Base-by-base conservation (phyloP, 768 basidiomycete genomes). In the Russula sp. region DNA sequence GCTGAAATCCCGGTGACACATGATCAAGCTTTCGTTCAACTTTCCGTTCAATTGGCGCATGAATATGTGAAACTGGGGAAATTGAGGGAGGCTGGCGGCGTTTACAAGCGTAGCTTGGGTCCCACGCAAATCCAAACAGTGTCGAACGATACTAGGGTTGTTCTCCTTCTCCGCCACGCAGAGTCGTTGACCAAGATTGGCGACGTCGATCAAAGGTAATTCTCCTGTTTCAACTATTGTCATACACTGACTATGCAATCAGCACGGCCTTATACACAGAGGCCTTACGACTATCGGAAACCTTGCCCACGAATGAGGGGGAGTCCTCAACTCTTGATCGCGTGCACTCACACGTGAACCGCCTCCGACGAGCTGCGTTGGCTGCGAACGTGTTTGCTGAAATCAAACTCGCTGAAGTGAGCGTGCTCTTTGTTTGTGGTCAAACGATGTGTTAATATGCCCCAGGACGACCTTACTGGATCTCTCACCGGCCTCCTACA, bases 1-100 rank as follows among this genome's bases (percentile, higher is more conserved):
- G 14, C 50, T 6, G 29, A 16, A 35, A 41, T 46, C 9, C 2
- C 60, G 38, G 16, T 36, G 14, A 51, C 42, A 41, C 56, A 42
- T 67, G 16, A n/a, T 36, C 54, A 65, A 90, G 87, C 77, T 13
- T 91, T 84, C 69, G 76, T 89, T 20, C 72, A 72, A 1, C 74
- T 82, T 1, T 93, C 88, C 2, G 75, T 86, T 1, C 83, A 86
- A 46, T 79, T 96, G 7, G 94, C 88, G 0, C 79, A 84, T 58
- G 91, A 94, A 70, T 93, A 94, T 67, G 75, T 85, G 48, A 81
- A 79, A 39, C 78, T 98, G 1, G 94, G 95, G 3, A 90, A 88
- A 70, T 73, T 75, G 2, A 81, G 81, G 55, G 81, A 87, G 41
- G 93, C 93, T 0, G 77, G 75, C 0, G 69, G 74, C 2, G 79